A percentile compares a stretch with the other conserved stretches of the same genome.
Conservation (phyloP, 257 asterid genomes). For the Asclepias syriaca region DNA sequence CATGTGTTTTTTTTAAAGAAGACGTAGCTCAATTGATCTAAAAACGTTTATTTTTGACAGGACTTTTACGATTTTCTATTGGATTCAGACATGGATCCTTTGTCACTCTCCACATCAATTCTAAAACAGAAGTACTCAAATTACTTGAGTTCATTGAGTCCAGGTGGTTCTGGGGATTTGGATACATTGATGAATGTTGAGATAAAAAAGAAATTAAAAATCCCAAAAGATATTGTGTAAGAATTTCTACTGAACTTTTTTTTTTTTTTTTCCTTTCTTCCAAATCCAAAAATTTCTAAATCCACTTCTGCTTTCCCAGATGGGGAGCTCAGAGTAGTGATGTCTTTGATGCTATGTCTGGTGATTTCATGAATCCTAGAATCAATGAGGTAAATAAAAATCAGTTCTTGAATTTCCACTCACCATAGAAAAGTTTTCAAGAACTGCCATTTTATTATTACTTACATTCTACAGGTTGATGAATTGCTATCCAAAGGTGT, state of each 20-base stretch:
- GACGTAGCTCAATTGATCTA: background rate
- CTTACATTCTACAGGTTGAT: conserved; percentile 54
- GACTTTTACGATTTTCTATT: conserved; percentile 84
- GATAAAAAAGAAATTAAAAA: conserved; percentile 66
- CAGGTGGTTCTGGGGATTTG: conserved; percentile 52
- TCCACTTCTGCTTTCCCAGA: conserved; percentile 23
- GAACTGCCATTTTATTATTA: background rate
- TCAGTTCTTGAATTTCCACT: background rate
- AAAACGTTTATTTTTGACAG: conserved; percentile 22
- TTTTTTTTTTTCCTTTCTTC: background rate
- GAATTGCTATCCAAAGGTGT: conserved; percentile 76
- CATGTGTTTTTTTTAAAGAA: background rate
- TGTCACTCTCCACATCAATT: conserved; percentile 49
- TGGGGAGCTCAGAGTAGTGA: conserved; percentile 67
- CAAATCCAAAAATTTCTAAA: background rate
- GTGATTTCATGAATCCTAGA: conserved; percentile 88
- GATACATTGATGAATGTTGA: conserved; percentile 66
- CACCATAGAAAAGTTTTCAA: too few species aligned
- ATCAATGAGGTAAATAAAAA: conserved; percentile 56
- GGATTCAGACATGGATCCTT: conserved; percentile 71
- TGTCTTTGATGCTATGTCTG: conserved; percentile 48
- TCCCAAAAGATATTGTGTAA: conserved; percentile 58
- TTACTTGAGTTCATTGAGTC: conserved; percentile 50
- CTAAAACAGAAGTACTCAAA: conserved; percentile 54
- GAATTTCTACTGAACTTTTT: conserved; percentile 8